Evolutionary conservation across 2,329 filamentous ascomycete species (phyloP), one percentile per base, ranked within the genome.

Genomic region (Alternaria burnsii): DNA sequence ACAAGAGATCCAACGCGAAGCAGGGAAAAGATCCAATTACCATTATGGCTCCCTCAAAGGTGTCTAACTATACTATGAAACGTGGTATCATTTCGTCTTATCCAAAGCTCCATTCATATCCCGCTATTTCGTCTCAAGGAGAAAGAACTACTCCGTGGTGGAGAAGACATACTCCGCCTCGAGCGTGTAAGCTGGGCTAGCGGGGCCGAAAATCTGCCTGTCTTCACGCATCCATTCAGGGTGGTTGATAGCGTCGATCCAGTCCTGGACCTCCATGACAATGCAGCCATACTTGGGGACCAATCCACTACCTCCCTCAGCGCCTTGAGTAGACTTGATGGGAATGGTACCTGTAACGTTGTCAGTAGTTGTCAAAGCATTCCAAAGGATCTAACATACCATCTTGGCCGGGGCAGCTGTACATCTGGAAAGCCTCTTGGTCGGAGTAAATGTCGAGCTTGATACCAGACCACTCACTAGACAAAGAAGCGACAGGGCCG

Each of bases 191-290:
- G 80, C 76, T 5, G 71, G 73, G 63, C 79, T 78, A 3, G 72
- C 77, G 2, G 82, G 82, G 2, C 81, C 80, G 61, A 81, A 85
- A 61, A 85, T 82, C 62, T 85, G 78, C 72, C 77, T 81, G 67
- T 82, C 80, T 47, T 83, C 79, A 56, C 94, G 87, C 60, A 88
- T 88, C 94, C 94, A 97, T 78, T 93, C 87, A 0, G 94, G 94
- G 70, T 96, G 87, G 81, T 97, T 97, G 81, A 98, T 95, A 26
- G 86, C 93, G 76, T 97, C 94, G 73, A 97, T 97, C 87, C 89
- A 97, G 77, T 95, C 93, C 83, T 97, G 88, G 12, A 95, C 92
- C 82, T 97, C 94, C 78, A 97, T 86, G 50, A 97, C 94, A 26
- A 97, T 74, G 78, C 94, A 97, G 32, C 92, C 93, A 74, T 93